Percentiles rank a stretch among this genome's conserved stretches.
phyloP scores from a whole-genome alignment of 805 yeast species.

The Pichia paraexigua region DNA sequence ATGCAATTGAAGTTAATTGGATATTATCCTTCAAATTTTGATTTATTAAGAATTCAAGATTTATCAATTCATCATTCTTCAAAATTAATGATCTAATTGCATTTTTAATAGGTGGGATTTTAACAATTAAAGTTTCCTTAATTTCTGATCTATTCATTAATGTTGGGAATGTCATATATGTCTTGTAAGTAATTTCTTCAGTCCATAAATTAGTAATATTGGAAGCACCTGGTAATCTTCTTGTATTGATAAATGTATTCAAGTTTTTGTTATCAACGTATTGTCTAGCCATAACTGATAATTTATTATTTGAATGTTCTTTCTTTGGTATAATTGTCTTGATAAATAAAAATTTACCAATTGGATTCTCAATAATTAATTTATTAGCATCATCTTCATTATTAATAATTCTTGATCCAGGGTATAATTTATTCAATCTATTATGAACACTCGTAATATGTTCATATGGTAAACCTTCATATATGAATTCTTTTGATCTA shows the following conservation, averaged over 20 bases:
- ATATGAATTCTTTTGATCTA: slow-evolving; percentile 69
- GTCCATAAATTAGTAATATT: slow-evolving; percentile 78
- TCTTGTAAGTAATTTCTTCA: slow-evolving; percentile 75
- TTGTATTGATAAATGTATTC: slow-evolving; percentile 58
- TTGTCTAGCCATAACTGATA: slow-evolving; percentile 57
- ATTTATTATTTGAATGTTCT: slow-evolving; percentile 33
- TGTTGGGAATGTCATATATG: slow-evolving; percentile 74
- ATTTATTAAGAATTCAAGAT: slow-evolving; percentile 54
- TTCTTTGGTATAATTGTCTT: slow-evolving; percentile 63
- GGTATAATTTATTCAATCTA: slow-evolving; percentile 63
- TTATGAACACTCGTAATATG: slow-evolving; percentile 78
- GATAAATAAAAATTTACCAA: slow-evolving; percentile 70
- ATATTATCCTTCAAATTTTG: slow-evolving; percentile 31
- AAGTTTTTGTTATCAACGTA: slow-evolving; percentile 71
- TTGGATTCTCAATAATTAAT: slow-evolving; percentile 41
- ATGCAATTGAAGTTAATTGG: slow-evolving; percentile 16
- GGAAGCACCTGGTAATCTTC: slow-evolving; percentile 66
- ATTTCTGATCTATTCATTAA: slow-evolving; percentile 80
- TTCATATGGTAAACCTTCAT: slow-evolving; percentile 83
- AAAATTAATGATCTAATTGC: slow-evolving; percentile 60
- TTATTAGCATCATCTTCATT: slow-evolving; percentile 46
- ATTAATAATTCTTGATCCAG: slow-evolving; percentile 69
- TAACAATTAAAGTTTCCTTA: slow-evolving; percentile 37
- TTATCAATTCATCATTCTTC: slow-evolving; percentile 67
- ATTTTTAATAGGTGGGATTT: slow-evolving; percentile 76